A percentile compares a stretch with the other conserved stretches of the same genome.
phyloP scores from a whole-genome alignment of 2,329 filamentous ascomycete genomes.

The Cytospora chrysosperma region DNA sequence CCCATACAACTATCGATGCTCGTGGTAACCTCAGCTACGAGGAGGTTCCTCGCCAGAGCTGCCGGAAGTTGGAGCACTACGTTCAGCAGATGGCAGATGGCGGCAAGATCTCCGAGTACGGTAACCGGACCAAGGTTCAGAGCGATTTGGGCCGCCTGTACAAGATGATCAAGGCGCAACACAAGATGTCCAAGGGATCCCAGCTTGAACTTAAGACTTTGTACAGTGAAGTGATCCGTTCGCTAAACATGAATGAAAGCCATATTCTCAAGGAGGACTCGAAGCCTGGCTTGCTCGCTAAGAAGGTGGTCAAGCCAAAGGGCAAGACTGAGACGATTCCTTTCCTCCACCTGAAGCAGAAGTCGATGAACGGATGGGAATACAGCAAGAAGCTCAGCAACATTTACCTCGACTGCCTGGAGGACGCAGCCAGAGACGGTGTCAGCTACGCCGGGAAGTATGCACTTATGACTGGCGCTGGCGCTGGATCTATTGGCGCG shows the following conservation, averaged over 20 bases:
- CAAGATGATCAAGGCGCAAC: conserved; percentile 97
- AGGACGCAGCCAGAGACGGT: conserved; percentile 82
- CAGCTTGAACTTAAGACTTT: conserved; percentile 95
- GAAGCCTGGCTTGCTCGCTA: conserved; percentile 51
- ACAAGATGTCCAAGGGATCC: conserved; percentile 94
- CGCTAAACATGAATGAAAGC: conserved; percentile 95
- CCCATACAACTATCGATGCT: conserved; percentile 86
- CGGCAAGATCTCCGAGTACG: conserved; percentile 97
- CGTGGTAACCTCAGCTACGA: conserved; percentile 91
- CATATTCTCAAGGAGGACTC: conserved; percentile 88
- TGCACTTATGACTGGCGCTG: conserved; percentile 96
- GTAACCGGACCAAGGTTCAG: conserved; percentile 96
- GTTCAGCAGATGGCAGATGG: conserved; percentile 98
- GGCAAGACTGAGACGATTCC: conserved; percentile 97
- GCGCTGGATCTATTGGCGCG: conserved; percentile 95
- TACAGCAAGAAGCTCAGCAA: conserved; percentile 99
- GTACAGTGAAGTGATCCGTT: conserved; percentile 91
- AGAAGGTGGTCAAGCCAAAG: conserved; percentile 65
- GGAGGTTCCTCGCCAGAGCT: conserved; percentile 81
- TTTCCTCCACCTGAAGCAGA: conserved; percentile 95
- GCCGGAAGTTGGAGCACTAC: conserved; percentile 96
- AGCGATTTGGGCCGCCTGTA: conserved; percentile 93
- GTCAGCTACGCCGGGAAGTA: conserved; percentile 94
- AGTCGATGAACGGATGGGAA: conserved; percentile 92
- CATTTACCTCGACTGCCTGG: conserved; percentile 86